phyloP scores from a whole-genome alignment of 768 basidiomycete species.

The Lactarius sp. region DNA sequence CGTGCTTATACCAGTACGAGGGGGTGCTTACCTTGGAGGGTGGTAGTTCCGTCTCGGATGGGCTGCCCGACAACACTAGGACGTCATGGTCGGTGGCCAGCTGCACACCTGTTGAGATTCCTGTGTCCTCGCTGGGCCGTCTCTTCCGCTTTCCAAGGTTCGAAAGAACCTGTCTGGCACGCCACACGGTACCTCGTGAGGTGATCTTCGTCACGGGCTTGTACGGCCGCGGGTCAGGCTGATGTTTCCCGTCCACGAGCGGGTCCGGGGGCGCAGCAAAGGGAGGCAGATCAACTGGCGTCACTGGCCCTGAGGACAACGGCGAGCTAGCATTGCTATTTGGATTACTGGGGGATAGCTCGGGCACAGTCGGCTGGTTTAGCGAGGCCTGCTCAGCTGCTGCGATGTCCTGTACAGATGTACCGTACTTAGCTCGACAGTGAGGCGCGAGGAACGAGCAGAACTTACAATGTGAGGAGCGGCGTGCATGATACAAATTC shows the following conservation, averaged over 20 bases:
- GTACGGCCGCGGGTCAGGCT: constrained; percentile 14
- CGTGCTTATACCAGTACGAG: too few species aligned
- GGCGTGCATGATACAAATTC: constrained; percentile 8
- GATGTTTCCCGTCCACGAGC: constrained; percentile 15
- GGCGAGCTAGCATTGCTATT: constrained; percentile 12
- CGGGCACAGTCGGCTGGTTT: constrained; percentile 7
- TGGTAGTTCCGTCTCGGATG: background rate
- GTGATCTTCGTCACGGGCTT: constrained; percentile 1
- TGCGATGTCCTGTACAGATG: constrained; percentile 4
- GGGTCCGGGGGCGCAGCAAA: background rate
- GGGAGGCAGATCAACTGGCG: constrained; percentile 3
- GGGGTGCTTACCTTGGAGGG: background rate
- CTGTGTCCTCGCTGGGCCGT: constrained; percentile 1
- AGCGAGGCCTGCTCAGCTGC: constrained; percentile 24
- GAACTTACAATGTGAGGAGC: constrained; percentile 16
- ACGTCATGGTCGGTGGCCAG: background rate
- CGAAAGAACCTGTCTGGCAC: constrained; percentile 11
- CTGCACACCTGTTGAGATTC: constrained; percentile 8
- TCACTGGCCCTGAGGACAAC: constrained; percentile 9
- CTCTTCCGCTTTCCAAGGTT: constrained; percentile 17
- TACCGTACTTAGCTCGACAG: background rate
- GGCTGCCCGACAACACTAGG: background rate
- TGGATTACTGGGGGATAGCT: constrained; percentile 16
- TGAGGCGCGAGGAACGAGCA: background rate
- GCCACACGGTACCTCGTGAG: constrained; percentile 11